Evolutionary conservation across 805 yeast species (phyloP), one percentile per base, ranked within the genome.

Genomic region (Pichia insulana): DNA sequence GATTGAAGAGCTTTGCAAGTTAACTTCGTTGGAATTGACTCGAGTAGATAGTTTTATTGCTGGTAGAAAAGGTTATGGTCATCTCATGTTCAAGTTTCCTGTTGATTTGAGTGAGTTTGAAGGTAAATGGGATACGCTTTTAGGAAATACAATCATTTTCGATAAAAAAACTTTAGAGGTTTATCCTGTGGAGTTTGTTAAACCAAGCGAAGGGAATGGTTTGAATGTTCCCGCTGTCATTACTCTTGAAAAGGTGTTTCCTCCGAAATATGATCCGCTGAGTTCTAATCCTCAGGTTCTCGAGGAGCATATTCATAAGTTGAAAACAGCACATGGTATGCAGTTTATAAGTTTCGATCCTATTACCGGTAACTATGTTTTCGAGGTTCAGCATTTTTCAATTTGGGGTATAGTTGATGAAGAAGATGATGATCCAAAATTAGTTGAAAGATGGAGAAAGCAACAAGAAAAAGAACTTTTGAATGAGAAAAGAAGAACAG

Each of bases 401-500:
- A 76, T 84, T 6, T 92, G 97, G 96, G 97, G 97, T 7, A 63
- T 92, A 31, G 71, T 81, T 15, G 83, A 79, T 49, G 86, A 80
- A 20, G 79, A 67, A 12, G 74, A 72, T 31, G 69, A 75, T 34
- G 87, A 78, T 49, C 69, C 66, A 10, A 72, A 70, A 20, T 61
- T 69, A 18, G 57, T 57, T 40, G 49, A 44, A 43, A 60, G 48
- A 36, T 63, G 57, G 46, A 46, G 51, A 11, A 52, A 54, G 36
- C 62, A 61, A 44, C 59, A 59, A 36, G 43, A 48, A 36, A 42
- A 39, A 17, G 58, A 55, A 45, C 30, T 18, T 2, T 31, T 32
- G 12, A 45, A 39, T 15, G 49, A 51, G 30, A 43, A 51, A 43
- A 50, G 53, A 40, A 53, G 48, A 45, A 44, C 34, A 10, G 45